These are phyloP conservation scores for Massariosphaeria phaeospora DNA, from an alignment of 495 filamentous ascomycete genomes.

Conservation along the genomic window DNA sequence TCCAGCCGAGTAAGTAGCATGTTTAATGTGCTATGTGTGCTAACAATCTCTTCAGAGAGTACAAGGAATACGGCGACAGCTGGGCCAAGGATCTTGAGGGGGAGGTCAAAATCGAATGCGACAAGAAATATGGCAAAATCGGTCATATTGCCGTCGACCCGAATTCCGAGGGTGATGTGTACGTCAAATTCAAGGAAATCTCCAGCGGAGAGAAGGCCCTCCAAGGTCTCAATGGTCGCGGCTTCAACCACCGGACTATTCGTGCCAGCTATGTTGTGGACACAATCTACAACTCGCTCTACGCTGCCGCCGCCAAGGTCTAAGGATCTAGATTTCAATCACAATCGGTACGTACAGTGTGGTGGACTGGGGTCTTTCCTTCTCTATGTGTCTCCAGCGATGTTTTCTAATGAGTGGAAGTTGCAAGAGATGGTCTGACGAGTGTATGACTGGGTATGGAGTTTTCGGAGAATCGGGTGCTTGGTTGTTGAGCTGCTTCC, in stretches of 20 bases:
- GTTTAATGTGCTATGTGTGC: slow-evolving; percentile 23
- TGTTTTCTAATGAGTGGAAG: too few relatives aligned
- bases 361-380: too few relatives aligned
- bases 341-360: too few relatives aligned
- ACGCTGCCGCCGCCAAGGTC: slow-evolving; percentile 44
- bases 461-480: too few relatives aligned
- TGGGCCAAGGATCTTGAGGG: slow-evolving; percentile 95
- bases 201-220: slow-evolving; percentile 94
- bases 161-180: slow-evolving; percentile 89
- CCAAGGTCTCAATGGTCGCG: slow-evolving; percentile 93
- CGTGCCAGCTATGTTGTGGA: slow-evolving; percentile 93
- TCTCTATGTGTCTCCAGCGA: too few relatives aligned
- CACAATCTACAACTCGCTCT: slow-evolving; percentile 95
- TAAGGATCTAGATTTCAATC: too few relatives aligned
- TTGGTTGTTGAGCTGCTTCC: too few relatives aligned
- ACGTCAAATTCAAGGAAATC: slow-evolving; percentile 94
- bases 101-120: slow-evolving; percentile 89
- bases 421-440: too few relatives aligned
- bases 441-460: too few relatives aligned
- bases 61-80: slow-evolving; percentile 64
- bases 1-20: slow-evolving; percentile 68
- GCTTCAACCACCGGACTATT: slow-evolving; percentile 86
- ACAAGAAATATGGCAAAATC: slow-evolving; percentile 93
- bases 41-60: slow-evolving; percentile 42
- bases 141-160: slow-evolving; percentile 95